Base-by-base conservation (phyloP, 805 yeast genomes). In the Starmera dryadoides region DNA sequence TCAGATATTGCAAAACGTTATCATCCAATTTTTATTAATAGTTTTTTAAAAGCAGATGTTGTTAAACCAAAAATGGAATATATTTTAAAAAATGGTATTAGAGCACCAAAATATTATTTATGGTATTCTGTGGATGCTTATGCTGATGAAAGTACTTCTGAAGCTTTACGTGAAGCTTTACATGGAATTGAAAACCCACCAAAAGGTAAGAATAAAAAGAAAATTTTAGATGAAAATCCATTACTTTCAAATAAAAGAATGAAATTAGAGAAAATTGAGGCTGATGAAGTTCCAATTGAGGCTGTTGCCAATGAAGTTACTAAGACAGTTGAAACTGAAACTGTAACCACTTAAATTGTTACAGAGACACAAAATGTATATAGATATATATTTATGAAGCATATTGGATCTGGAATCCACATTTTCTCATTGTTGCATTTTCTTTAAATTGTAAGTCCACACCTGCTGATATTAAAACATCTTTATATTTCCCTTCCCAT, bases 401-500 rank as follows among this genome's bases (percentile, higher is more conserved):
- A 47, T 73, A 82, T 21, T 82, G 79, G 22, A 82, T 61, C 34
- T 77, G 73, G 6, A 83, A 45, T 1, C 91, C 91, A 49, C 79
- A 64, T 23, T 68, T 66, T 18, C 64, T 60, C 8, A 75, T 45
- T 3, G 83, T 81, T 4, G 59, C 60, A 18, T 62, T 55, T 1
- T 69, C 64, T 12, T 65, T 68, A 20, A 71, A 42, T 34, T 64
- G 63, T 3, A 85, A 42, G 40, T 71, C 77, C 6, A 77, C 68
- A 1, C 97, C 97, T 1, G 91, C 74, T 36, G 86, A 77, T 3
- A 89, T 64, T 37, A 91, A 58, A 56, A 91, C 84, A 33, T 86
- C 94, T 50, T 82, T 80, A 50, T 75, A 77, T 44, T 83, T 75
- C 0, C 97, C 96, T 51, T 86, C 96, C 96, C 97, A 91, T 34